These are phyloP conservation scores for Naganishia cerealis DNA, from an alignment of 1,284 basidiomycete species.

Conservation along the genomic window DNA sequence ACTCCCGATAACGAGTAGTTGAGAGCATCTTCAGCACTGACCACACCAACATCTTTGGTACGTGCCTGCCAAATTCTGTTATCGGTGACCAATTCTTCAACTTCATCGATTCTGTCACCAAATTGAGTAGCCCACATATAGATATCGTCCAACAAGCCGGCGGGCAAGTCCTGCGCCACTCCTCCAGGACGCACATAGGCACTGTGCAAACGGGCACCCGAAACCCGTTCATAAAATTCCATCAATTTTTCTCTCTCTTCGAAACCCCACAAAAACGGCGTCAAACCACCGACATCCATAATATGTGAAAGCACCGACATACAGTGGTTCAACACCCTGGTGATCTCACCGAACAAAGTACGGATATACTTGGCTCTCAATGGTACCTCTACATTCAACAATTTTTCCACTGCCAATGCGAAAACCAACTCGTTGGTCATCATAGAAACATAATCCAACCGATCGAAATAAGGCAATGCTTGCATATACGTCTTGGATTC, in stretches of 20 bases:
- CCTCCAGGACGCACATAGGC: conserved; percentile 97
- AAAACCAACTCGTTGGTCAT: conserved; percentile 98
- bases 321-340: conserved; percentile 91
- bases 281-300: conserved; percentile 96
- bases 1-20: conserved; percentile 95
- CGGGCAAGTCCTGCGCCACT: conserved; percentile 95
- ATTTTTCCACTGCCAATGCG: conserved; percentile 94
- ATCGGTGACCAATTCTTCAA: conserved; percentile 95
- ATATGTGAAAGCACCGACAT: conserved; percentile 96
- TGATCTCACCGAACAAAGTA: conserved; percentile 95
- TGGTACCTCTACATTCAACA: conserved; percentile 96
- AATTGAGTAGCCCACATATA: conserved; percentile 98
- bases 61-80: conserved; percentile 98
- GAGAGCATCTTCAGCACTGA: conserved; percentile 88
- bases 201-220: conserved; percentile 92
- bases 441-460: conserved; percentile 98
- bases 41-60: conserved; percentile 85
- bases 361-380: conserved; percentile 98
- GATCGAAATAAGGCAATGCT: conserved; percentile 98
- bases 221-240: conserved; percentile 99
- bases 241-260: conserved; percentile 99
- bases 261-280: conserved; percentile 99
- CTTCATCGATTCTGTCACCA: conserved; percentile 78
- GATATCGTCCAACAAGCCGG: conserved; percentile 94
- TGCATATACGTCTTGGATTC: conserved; percentile 99